Percentiles rank a stretch among this genome's conserved stretches.
These are phyloP conservation scores for Penicillium concentricum DNA, from an alignment of 2,329 filamentous ascomycete genomes.

Conservation along the genomic window DNA sequence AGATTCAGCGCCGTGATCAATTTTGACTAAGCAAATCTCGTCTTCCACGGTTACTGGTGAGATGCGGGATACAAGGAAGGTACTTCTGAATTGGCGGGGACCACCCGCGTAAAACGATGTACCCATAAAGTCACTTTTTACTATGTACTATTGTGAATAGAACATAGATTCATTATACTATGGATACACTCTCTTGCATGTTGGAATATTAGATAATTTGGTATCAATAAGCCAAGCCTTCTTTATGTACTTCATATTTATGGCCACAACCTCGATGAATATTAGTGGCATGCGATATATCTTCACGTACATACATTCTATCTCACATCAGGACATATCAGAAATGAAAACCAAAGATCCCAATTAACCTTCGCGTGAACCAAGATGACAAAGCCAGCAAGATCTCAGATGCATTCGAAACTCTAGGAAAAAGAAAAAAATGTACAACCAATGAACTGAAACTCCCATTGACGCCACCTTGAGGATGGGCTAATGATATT, in stretches of 20 bases:
- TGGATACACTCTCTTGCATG: neutral
- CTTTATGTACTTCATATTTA: neutral
- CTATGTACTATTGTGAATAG: neutral
- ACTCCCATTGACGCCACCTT: neutral
- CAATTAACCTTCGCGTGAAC: no score
- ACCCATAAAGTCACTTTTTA: neutral
- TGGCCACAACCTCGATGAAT: neutral
- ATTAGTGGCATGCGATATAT: neutral
- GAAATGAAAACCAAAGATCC: neutral
- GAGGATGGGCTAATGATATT: conserved; percentile 4
- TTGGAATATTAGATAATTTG: neutral
- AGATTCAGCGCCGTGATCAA: conserved; percentile 5
- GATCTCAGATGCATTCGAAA: conserved; percentile 12
- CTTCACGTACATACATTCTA: neutral
- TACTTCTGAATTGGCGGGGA: neutral
- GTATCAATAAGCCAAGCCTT: neutral
- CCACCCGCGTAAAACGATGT: neutral
- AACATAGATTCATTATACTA: neutral
- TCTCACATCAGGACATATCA: neutral
- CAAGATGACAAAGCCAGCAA: neutral
- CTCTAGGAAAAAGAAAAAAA: conserved; percentile 2
- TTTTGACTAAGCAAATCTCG: conserved; percentile 25
- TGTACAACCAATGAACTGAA: conserved; percentile 7
- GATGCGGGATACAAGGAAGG: conserved; percentile 4
- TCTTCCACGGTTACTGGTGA: neutral